Conservation (phyloP, 2,329 filamentous ascomycete genomes). For the Emergomyces pasteurianus region DNA sequence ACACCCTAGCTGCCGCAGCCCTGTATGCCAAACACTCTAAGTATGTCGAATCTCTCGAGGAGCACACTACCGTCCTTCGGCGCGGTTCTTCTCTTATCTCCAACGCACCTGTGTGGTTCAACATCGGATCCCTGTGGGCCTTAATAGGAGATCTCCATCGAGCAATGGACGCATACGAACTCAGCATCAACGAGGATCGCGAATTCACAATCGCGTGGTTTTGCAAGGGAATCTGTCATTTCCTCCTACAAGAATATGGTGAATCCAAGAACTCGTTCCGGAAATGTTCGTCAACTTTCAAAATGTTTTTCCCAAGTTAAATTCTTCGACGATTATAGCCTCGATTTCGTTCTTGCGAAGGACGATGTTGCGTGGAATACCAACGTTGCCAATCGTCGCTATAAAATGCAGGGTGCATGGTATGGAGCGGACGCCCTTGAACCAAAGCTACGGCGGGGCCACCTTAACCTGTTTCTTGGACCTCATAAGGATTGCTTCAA, state of each 20-base stretch:
- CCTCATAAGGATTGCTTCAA: conserved; percentile 1
- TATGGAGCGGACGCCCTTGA: neutral
- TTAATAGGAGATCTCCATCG: neutral
- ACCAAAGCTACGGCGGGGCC: neutral
- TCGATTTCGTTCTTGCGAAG: conserved; percentile 8
- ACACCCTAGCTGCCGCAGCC: neutral
- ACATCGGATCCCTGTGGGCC: conserved; percentile 5
- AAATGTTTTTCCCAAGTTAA: neutral
- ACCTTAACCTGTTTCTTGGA: neutral
- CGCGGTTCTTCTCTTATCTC: neutral
- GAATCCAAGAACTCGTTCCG: conserved; percentile 1
- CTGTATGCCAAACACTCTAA: neutral
- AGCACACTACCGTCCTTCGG: conserved; percentile 3
- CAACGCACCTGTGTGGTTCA: conserved; percentile 3
- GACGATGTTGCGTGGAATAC: conserved; percentile 6
- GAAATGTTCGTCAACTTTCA: conserved; percentile 1
- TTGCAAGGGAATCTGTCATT: neutral
- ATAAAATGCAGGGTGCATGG: neutral
- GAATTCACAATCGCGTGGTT: conserved; percentile 3
- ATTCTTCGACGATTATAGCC: neutral
- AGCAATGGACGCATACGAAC: conserved; percentile 4
- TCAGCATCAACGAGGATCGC: conserved; percentile 1
- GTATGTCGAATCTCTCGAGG: conserved; percentile 3
- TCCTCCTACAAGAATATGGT: neutral
- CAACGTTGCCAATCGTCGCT: neutral